Evolutionary conservation across 805 yeast genomes (phyloP).

Genomic region (Starmerella khaoyaiensis): DNA sequence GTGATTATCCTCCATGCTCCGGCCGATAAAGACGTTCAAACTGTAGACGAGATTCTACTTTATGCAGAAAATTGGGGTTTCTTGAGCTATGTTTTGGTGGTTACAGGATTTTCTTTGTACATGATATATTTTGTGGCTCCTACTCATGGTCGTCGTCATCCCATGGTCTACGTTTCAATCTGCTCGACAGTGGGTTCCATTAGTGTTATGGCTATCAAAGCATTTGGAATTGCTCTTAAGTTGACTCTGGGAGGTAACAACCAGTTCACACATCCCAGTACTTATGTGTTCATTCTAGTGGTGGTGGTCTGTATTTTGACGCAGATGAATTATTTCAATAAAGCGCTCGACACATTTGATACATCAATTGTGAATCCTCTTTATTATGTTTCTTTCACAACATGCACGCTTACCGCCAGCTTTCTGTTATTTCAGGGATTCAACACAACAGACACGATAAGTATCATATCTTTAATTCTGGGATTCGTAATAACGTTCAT

Average conservation of each 20-base stretch:
- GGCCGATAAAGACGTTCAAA: conserved; percentile 76
- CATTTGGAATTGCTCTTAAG: conserved; percentile 83
- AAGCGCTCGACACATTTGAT: conserved; percentile 85
- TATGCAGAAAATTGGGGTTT: conserved; percentile 70
- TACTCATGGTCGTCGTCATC: conserved; percentile 61
- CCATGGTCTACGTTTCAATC: conserved; percentile 79
- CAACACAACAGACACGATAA: conserved; percentile 68
- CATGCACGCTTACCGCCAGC: conserved; percentile 74
- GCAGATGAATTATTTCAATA: conserved; percentile 89
- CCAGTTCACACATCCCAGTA: conserved; percentile 73
- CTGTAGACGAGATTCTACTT: conserved; percentile 74
- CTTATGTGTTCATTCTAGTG: conserved; percentile 65
- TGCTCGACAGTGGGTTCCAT: conserved; percentile 85
- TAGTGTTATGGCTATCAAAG: conserved; percentile 83
- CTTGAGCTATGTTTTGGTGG: conserved; percentile 48
- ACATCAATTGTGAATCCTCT: conserved; percentile 85
- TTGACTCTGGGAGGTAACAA: conserved; percentile 73
- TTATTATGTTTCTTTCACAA: conserved; percentile 82
- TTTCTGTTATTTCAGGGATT: conserved; percentile 77
- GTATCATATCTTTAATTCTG: conserved; percentile 65
- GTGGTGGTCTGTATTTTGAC: conserved; percentile 73
- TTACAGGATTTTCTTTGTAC: conserved; percentile 53
- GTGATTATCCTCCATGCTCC: conserved; percentile 87
- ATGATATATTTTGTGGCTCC: conserved; percentile 82
- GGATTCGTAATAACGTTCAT: conserved; percentile 79